phyloP scores from a whole-genome alignment of 768 basidiomycete genomes.

The Boletellus ananas region DNA sequence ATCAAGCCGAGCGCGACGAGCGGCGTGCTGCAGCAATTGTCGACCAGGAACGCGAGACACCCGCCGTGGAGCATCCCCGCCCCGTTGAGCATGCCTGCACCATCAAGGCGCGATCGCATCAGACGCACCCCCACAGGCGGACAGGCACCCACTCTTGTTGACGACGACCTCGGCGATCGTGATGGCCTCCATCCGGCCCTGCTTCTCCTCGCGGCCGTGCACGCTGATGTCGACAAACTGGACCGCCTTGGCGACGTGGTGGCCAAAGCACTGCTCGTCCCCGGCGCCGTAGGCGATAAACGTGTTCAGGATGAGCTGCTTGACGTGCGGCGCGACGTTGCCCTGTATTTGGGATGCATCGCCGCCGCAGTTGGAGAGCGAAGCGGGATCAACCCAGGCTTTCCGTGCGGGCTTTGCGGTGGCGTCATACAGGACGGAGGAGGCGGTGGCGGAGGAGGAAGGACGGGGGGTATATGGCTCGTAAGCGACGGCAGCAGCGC shows the following conservation, averaged over 20 bases:
- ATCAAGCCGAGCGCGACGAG: slow-evolving; percentile 63
- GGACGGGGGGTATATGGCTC: slow-evolving; percentile 22
- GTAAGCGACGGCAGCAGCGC: slow-evolving; percentile 27
- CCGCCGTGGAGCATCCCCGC: slow-evolving; percentile 77
- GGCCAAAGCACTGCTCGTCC: slow-evolving; percentile 56
- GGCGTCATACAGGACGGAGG: slow-evolving; percentile 26
- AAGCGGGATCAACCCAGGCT: slow-evolving; percentile 63
- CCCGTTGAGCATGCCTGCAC: slow-evolving; percentile 67
- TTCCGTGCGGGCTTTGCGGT: slow-evolving; percentile 27
- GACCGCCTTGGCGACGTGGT: slow-evolving; percentile 56
- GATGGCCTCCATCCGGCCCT: slow-evolving; percentile 54
- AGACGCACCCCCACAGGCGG: too few species aligned
- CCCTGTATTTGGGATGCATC: slow-evolving; percentile 57
- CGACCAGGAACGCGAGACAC: slow-evolving; percentile 68
- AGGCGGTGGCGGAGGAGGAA: slow-evolving; percentile 18
- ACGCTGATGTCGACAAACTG: slow-evolving; percentile 59
- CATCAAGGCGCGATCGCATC: not conserved
- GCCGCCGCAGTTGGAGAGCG: slow-evolving; percentile 55
- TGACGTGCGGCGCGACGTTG: slow-evolving; percentile 58
- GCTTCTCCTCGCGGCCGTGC: slow-evolving; percentile 42
- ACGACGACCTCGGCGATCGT: slow-evolving; percentile 62
- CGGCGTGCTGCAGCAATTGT: slow-evolving; percentile 69
- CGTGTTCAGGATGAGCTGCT: slow-evolving; percentile 65
- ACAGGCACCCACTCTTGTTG: slow-evolving; percentile 47
- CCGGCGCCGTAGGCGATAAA: slow-evolving; percentile 72